Evolutionary conservation across 495 filamentous ascomycete species (phyloP), one percentile per base, ranked within the genome.

Genomic region (Neurospora intermedia): DNA sequence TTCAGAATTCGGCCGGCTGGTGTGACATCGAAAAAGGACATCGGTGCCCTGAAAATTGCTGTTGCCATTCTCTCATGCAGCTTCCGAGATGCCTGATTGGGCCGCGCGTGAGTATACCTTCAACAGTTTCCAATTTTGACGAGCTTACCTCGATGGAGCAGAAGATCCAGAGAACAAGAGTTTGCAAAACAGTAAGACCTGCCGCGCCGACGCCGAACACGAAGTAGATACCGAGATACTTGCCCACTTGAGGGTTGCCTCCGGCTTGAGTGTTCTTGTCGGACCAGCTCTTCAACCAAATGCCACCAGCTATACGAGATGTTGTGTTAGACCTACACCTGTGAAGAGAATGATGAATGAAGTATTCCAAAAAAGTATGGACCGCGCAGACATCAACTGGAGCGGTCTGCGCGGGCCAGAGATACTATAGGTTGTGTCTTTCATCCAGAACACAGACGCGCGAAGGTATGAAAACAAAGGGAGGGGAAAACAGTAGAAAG

Each of bases 21-120:
- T 3, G 96, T 99, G 13, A 95, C 97, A 81, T 99, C 96, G 76
- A 99, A 99, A 82, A 99, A 99, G 76, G 88, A 94, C 96, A 99
- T 99, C 35, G 96, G 96, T 18, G 94, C 96, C 78, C 96, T 90
- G 86, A 99, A 99, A 77, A 98, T 98, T 7, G 96, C 93, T 76
- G 92, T 94, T 59, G 96, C 96, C 96, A 99, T 99, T 73, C 93
- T 89, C 83, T 99, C 95, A 80, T 99, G 96, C 39, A 99, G 87
- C 82, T 98, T 98, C 23, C 94, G 89, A 46, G 94, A 97, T 69
- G 96, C 96, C 87, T 91, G 79, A 72, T 75, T 74, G 77, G 73
- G 62, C 73, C 70, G 73, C 41, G 43, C 20, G 73, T 77, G 74
- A 76, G 76, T 43, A n/a, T 43, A 35, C 41, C 13, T 31, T 31